Percentiles rank a stretch among this genome's conserved stretches.
These are phyloP conservation scores for Sporothrix inflata DNA, from an alignment of 2,329 filamentous ascomycete species.

Conservation along the genomic window DNA sequence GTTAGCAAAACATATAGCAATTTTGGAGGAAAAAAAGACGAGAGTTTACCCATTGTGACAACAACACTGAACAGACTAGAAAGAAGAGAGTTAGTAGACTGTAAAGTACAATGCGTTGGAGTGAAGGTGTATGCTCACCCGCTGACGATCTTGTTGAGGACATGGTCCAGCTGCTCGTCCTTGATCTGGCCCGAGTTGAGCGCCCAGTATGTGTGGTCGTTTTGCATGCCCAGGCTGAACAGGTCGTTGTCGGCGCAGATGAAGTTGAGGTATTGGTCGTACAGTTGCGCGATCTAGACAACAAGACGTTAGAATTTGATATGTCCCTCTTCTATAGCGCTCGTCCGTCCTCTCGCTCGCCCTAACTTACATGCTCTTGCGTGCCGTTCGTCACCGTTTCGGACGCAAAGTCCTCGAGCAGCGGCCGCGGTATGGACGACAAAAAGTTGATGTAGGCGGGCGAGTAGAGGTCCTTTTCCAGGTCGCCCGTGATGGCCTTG, in stretches of 20 bases:
- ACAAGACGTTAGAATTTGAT: background rate
- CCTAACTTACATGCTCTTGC: slow-evolving; percentile 62
- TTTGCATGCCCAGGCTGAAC: slow-evolving; percentile 91
- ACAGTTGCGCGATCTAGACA: slow-evolving; percentile 80
- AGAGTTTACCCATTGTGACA: slow-evolving; percentile 84
- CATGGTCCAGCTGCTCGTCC: slow-evolving; percentile 83
- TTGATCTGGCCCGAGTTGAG: slow-evolving; percentile 90
- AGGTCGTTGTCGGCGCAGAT: slow-evolving; percentile 94
- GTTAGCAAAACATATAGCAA: background rate
- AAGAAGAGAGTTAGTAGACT: background rate
- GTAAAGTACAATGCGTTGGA: background rate
- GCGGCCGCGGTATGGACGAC: slow-evolving; percentile 83
- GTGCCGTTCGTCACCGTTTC: slow-evolving; percentile 84
- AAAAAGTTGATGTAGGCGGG: slow-evolving; percentile 97
- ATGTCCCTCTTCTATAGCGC: background rate
- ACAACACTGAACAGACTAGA: slow-evolving; percentile 83
- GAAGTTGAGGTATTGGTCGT: slow-evolving; percentile 97
- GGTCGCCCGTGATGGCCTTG: slow-evolving; percentile 78
- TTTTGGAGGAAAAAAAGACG: too few species aligned
- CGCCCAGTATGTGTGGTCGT: slow-evolving; percentile 90
- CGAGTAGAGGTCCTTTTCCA: slow-evolving; percentile 85
- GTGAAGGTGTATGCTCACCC: slow-evolving; percentile 48
- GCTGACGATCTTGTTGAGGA: slow-evolving; percentile 89
- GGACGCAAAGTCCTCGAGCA: slow-evolving; percentile 92
- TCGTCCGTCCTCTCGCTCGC: too few species aligned